phyloP scores from a whole-genome alignment of 2,329 filamentous ascomycete species.

The Talaromyces sp. region DNA sequence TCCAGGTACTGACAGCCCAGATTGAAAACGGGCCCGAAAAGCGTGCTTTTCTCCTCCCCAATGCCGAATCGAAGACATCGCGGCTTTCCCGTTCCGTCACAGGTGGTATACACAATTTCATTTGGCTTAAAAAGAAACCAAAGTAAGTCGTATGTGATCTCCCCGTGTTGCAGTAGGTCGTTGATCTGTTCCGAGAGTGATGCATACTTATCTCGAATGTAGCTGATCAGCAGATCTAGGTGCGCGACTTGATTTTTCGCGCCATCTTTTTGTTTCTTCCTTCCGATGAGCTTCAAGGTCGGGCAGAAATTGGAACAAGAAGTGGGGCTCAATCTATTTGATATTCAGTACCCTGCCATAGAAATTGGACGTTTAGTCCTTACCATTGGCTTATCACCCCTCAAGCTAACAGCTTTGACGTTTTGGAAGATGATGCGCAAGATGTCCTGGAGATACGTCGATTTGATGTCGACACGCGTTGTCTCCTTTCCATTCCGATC shows the following conservation, averaged over 20 bases:
- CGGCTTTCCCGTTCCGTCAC: not conserved
- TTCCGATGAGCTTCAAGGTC: too few relatives aligned
- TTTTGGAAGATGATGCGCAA: not conserved
- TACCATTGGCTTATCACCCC: not conserved
- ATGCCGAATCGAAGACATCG: not conserved
- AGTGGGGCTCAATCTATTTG: not conserved
- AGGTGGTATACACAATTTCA: not conserved
- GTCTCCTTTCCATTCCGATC: not conserved
- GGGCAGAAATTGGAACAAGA: not conserved
- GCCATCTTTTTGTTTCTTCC: too few relatives aligned
- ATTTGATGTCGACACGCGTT: not conserved
- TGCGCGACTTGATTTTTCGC: not conserved
- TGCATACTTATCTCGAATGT: not conserved
- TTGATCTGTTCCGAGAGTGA: not conserved
- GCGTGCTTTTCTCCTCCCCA: not conserved
- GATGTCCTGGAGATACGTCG: not conserved
- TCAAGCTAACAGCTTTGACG: not conserved
- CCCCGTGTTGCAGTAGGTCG: not conserved
- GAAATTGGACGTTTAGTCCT: not conserved
- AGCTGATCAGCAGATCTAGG: not conserved
- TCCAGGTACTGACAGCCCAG: too few relatives aligned
- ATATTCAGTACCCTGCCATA: not conserved
- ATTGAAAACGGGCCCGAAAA: too few relatives aligned
- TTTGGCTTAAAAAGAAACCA: not conserved
- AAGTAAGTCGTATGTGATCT: not conserved